Base-by-base conservation (phyloP, 768 basidiomycete species). In the Coprinopsis marcescibilis region DNA sequence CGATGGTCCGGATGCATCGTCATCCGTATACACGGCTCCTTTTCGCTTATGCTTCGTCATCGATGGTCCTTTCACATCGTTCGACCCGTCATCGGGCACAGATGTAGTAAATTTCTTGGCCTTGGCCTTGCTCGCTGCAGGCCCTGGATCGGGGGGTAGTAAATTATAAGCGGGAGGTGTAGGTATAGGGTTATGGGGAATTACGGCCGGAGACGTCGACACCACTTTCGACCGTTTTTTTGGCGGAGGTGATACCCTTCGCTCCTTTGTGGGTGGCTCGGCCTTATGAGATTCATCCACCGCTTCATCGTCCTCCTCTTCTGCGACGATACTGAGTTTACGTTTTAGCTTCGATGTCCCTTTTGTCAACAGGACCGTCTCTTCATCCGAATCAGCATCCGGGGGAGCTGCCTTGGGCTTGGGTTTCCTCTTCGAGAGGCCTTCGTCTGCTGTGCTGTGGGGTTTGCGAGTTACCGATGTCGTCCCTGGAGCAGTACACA, bases 261-360 rank as follows among this genome's bases (percentile, higher is more conserved):
- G n/a, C n/a, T n/a, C n/a, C n/a, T n/a, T n/a, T n/a, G n/a, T 11
- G 35, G 35, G 35, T 17, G 39, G 39, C 8, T 40, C 19, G 39
- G 20, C 35, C 7, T 8, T 36, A 17, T 7, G 15, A 10, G 15
- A 7, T 8, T 40, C 36, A 4, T 19, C n/a, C n/a, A n/a, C n/a
- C n/a, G n/a, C 21, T 24, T 43, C 41, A 12, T 43, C 48, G n/a
- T 49, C 48, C 6, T 49, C 43, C 27, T 49, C 48, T 25, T 49
- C 48, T 26, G 36, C 32, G 6, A 49, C 48, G 24, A 49, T 49
- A 27, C 48, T 49, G 15, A 49, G 48, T 36, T 44, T 49, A 20
- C 48, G 41, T 27, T 49, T 49, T 11, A 24, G 21, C 40, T 5
- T 38, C 27, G 4, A 20, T 25, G 11, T 5, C 37, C 24, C 14